Base-by-base conservation (phyloP, 768 basidiomycete genomes). In the Leccinum boreale region DNA sequence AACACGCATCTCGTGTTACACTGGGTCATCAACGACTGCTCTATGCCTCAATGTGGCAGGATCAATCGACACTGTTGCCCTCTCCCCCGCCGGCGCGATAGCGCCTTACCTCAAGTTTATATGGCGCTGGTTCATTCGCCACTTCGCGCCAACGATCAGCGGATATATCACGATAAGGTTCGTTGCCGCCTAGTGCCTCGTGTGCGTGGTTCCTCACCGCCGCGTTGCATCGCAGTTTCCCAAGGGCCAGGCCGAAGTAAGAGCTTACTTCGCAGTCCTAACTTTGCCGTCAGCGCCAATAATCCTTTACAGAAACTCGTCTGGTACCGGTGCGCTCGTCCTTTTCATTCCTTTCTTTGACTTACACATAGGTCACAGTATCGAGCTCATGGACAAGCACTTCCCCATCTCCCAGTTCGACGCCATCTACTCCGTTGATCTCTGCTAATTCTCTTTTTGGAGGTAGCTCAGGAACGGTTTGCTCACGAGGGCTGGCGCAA, bases 361-460 rank as follows among this genome's bases (percentile, higher is more conserved):
- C 45, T 19, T 39, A 11, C 33, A 14, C 35, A 35, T 42, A 62
- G 62, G 62, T 5, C 83, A 85, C 74, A 90, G 88, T 67, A 82
- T n/a, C n/a, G n/a, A n/a, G n/a, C 75, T 82, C 58, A 89, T 89
- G 88, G 78, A 86, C 70, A 79, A 79, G 62, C 79, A 79, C 65
- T 75, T 83, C 49, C 78, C 83, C 10, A 74, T 89, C 53, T 68
- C 76, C 2, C 75, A 77, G 2, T 89, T 89, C 61, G 86, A 88
- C 58, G 81, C 82, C n/a, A n/a, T n/a, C n/a, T n/a, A n/a, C n/a
- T n/a, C 7, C 1, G 12, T 15, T 65, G 88, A 90, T 62, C 78
- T 90, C 21, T 92, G 87, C 67, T 83, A 84, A 57, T 81, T 87
- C 0, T n/a, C 75, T n/a, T 91, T 1, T 78, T 90, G 21, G 80